These are phyloP conservation scores for Saururus chinensis DNA, from an alignment of 164 flowering plant species.

Conservation along the genomic window DNA sequence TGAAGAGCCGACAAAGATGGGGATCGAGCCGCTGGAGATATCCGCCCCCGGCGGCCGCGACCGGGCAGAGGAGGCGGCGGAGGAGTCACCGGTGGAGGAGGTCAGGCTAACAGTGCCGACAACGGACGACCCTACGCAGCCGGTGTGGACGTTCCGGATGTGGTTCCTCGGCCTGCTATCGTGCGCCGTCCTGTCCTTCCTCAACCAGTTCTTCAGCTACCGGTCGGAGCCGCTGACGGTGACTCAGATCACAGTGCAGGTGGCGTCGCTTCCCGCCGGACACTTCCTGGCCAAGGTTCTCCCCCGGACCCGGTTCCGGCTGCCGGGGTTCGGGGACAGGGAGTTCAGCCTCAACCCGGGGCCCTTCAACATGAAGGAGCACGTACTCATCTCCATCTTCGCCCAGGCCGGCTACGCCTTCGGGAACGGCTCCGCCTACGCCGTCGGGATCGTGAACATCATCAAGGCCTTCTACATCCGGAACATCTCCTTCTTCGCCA, in stretches of 20 bases:
- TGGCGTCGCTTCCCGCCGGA: conserved; percentile 59
- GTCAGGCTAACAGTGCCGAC: conserved; percentile 74
- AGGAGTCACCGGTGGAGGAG: conserved; percentile 66
- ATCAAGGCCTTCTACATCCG: conserved; percentile 55
- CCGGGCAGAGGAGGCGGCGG: conserved; percentile 5
- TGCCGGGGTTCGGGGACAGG: conserved; percentile 14
- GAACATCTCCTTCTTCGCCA: conserved; percentile 44
- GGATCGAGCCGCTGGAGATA: not conserved
- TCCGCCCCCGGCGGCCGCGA: not conserved
- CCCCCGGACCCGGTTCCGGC: conserved; percentile 31
- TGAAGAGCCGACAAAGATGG: too few relatives aligned
- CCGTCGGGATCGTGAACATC: conserved; percentile 44
- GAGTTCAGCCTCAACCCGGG: conserved; percentile 59
- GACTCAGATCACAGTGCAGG: conserved; percentile 55
- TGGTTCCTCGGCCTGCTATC: conserved; percentile 75
- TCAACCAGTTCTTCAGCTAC: conserved; percentile 83
- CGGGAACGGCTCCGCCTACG: conserved; percentile 51
- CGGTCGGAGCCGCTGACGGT: conserved; percentile 55
- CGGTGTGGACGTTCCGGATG: conserved; percentile 95
- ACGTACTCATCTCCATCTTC: conserved; percentile 60
- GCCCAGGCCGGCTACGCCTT: conserved; percentile 76
- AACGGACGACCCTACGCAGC: conserved; percentile 68
- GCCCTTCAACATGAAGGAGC: conserved; percentile 74
- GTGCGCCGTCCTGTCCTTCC: conserved; percentile 54
- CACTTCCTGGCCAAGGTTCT: conserved; percentile 46